These are phyloP conservation scores for Panellus pusillus DNA, from an alignment of 768 basidiomycete species.

Conservation along the genomic window DNA sequence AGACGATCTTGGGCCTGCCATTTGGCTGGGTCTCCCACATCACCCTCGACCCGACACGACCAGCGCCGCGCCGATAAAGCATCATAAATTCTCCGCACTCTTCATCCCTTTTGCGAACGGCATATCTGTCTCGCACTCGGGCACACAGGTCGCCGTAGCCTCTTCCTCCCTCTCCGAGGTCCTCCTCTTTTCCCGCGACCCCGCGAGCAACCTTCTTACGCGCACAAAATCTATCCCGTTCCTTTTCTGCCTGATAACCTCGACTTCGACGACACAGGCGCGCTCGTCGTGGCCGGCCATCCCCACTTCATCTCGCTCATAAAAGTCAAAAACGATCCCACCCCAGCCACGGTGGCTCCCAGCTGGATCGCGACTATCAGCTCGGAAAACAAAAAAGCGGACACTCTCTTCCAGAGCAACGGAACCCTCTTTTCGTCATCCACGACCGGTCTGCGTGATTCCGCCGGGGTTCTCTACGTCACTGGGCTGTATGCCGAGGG, in stretches of 20 bases:
- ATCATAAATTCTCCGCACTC: constrained; percentile 40
- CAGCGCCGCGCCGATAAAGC: constrained; percentile 25
- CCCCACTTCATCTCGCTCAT: constrained; percentile 58
- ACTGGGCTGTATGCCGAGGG: constrained; percentile 62
- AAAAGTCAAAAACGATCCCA: constrained; percentile 44
- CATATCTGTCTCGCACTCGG: constrained; percentile 54
- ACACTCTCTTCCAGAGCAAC: constrained; percentile 74
- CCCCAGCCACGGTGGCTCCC: constrained; percentile 36
- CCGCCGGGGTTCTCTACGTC: constrained; percentile 48
- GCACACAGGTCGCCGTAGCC: constrained; percentile 54
- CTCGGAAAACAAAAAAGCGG: constrained; percentile 40
- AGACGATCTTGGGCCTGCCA: constrained; percentile 58
- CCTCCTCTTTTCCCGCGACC: constrained; percentile 51
- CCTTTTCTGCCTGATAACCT: constrained; percentile 70
- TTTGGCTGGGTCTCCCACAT: constrained; percentile 61
- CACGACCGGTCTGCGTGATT: constrained; percentile 53
- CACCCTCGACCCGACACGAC: constrained; percentile 34
- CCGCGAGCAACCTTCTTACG: constrained; percentile 43
- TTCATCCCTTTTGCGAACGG: constrained; percentile 72
- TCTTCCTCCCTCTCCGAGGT: constrained; percentile 50
- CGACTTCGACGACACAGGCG: constrained; percentile 45
- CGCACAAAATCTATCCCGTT: constrained; percentile 40
- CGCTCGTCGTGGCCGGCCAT: constrained; percentile 64
- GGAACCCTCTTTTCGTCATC: constrained; percentile 61
- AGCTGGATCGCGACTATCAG: constrained; percentile 62